Evolutionary conservation across 192 early-diverging fungal genomes (phyloP), one percentile per base, ranked within the genome.

Genomic region (Backusella parvicylindrica): DNA sequence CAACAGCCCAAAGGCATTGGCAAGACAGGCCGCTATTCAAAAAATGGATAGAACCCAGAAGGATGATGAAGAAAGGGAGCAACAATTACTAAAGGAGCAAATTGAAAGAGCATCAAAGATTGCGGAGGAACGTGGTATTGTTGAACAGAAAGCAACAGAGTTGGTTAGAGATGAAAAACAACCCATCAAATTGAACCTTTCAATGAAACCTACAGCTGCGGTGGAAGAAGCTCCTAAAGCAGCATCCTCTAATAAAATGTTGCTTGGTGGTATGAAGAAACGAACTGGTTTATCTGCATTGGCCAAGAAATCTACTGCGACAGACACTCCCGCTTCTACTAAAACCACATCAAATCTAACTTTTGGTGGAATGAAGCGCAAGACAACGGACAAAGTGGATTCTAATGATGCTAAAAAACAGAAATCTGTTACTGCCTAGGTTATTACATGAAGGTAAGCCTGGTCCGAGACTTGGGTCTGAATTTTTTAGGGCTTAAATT

Each of bases 51-150:
- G 95, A 30, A 82, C 89, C 77, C 90, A 93, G 60, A 89, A 91
- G 83, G 91, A 91, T 64, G 97, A 96, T 36, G 96, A 99, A 66
- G 91, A 98, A 77, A 82, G 94, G 26, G 93, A 95, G 70, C 88
- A 91, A 36, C 85, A 77, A 80, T 64, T 91, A 73, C 84, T 99
- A 31, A 83, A 89, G 72, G 92, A 94, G 41, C 97, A 98, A 83
- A 93, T 98, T 63, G 90, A 91, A 78, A 86, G 86, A 53, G 95
- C 96, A 31, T 80, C 87, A 53, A 85, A 88, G 64, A 63, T 83
- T 26, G 83, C 75, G n/a, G 81, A 74, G 16, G 74, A 69, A 21
- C 31, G 66, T 38, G 79, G 74, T 11, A 30, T 66, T 32, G 64
- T 69, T 2, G 82, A 84, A 56, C 65, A 72, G 26, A 49, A 64